Conservation (phyloP, 2,329 filamentous ascomycete species). For the Fusarium oligoseptatum region DNA sequence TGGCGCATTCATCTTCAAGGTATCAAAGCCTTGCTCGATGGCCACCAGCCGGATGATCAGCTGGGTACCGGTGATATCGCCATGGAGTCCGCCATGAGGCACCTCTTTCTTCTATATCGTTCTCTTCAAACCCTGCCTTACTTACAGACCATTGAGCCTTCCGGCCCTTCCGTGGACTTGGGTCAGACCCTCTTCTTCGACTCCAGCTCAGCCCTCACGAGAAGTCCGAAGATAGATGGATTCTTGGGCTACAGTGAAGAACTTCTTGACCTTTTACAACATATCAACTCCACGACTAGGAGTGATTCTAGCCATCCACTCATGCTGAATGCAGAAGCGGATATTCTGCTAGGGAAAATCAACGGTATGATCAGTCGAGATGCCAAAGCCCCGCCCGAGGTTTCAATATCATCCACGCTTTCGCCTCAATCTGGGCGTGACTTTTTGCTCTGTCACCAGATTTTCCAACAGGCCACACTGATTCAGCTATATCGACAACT, state of each 20-base stretch:
- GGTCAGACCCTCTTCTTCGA: background rate
- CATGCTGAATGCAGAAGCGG: slow-evolving; percentile 19
- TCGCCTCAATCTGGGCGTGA: slow-evolving; percentile 43
- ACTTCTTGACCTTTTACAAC: slow-evolving; percentile 41
- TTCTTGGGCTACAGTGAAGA: slow-evolving; percentile 49
- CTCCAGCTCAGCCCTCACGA: accelerated
- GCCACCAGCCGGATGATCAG: slow-evolving; percentile 2
- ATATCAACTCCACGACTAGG: slow-evolving; percentile 31
- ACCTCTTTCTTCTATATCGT: slow-evolving; percentile 47
- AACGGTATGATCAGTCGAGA: slow-evolving; percentile 45
- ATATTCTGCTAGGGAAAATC: slow-evolving; percentile 39
- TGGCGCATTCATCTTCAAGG: slow-evolving; percentile 47
- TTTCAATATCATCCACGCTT: slow-evolving; percentile 38
- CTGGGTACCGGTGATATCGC: background rate
- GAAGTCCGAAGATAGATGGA: slow-evolving; percentile 41
- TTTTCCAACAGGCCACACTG: slow-evolving; percentile 46
- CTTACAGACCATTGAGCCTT: slow-evolving; percentile 19
- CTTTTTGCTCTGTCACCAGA: slow-evolving; percentile 44
- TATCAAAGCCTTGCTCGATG: slow-evolving; percentile 40
- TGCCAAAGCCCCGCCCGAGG: slow-evolving; percentile 18
- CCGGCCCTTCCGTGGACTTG: background rate
- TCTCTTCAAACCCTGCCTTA: slow-evolving; percentile 46
- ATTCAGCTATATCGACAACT: slow-evolving; percentile 45
- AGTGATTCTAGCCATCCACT: background rate
- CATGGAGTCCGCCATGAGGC: slow-evolving; percentile 39